Evolutionary conservation across 148 eudicot genomes (phyloP).

Genomic region (Chenopodium formosanum): DNA sequence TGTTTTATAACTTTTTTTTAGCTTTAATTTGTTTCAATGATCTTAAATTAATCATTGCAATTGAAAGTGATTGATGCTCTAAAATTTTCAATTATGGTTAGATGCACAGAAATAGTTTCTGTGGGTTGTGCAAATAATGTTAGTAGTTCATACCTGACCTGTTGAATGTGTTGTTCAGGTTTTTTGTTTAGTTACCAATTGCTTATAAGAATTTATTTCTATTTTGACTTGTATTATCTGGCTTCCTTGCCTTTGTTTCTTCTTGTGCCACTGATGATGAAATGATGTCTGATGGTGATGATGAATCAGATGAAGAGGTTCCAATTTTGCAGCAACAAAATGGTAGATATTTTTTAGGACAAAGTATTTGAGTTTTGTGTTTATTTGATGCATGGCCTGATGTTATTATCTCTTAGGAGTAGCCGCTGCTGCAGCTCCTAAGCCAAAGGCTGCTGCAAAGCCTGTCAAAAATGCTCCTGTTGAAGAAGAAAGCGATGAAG

Average conservation of each 20-base stretch:
- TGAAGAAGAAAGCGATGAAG: conserved; percentile 34
- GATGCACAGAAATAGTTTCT: too few relatives aligned
- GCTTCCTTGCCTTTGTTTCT: conserved; percentile 42
- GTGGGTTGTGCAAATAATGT: too few relatives aligned
- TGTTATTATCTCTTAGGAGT: conserved; percentile 22
- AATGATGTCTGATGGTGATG: conserved; percentile 12
- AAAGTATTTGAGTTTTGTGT: neutral
- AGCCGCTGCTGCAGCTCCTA: conserved; percentile 27
- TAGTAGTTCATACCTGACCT: too few relatives aligned
- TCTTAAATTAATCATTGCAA: too few relatives aligned
- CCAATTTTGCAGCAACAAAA: conserved; percentile 26
- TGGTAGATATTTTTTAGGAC: conserved; percentile 24
- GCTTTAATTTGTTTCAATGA: neutral
- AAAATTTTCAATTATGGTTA: too few relatives aligned
- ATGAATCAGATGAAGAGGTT: conserved; percentile 24
- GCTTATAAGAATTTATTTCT: neutral
- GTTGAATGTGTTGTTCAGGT: too few relatives aligned
- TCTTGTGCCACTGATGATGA: conserved; percentile 15
- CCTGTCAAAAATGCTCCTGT: conserved; percentile 22
- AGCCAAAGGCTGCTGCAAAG: conserved; percentile 34
- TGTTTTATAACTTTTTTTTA: neutral
- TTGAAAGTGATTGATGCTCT: too few relatives aligned
- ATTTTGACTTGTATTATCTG: neutral
- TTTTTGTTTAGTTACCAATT: too few relatives aligned
- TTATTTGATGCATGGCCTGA: neutral